Evolutionary conservation across 805 yeast species (phyloP), one percentile per base, ranked within the genome.

Genomic region (Debaryomyces tyrocola): DNA sequence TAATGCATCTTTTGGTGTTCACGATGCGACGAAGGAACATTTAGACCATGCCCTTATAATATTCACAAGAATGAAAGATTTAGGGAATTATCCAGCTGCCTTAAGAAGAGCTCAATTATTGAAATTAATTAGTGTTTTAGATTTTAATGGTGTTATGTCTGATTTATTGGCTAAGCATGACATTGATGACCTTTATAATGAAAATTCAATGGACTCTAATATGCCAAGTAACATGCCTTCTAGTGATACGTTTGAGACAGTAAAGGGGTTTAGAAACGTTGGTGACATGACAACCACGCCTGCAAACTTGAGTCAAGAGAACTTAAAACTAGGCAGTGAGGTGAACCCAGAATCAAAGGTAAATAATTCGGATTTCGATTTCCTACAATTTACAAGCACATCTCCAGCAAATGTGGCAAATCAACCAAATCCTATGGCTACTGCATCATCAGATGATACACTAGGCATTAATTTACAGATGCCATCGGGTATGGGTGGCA

Each of bases 81-180:
- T 86, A 41, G 94, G 94, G 1, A 87, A 87, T 58, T 85, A 85
- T 59, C 92, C 94, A 1, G 92, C 94, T 0, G 86, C 87, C 6
- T 63, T 85, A 20, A 73, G 92, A 59, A 69, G 90, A 46, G 88
- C 85, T 0, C 95, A 87, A 56, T 63, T 87, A 21, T 66, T 87
- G 47, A 83, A 83, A 51, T 67, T 87, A 47, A 77, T 86, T 58
- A 71, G 80, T 28, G 79, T 86, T 11, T 63, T 87, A 40, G 90
- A 87, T 59, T 84, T 85, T 62, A 82, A 82, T 62, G 84, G 84
- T 4, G 74, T 80, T 8, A 82, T 85, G 85, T 61, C 64, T 21
- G 79, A 74, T 18, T 67, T 86, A 37, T 70, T 85, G 4, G 59
- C 63, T 5, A 83, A 80, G 54, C 87, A 84, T 59, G 79, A 80